A percentile compares a stretch with the other conserved stretches of the same genome.
Evolutionary conservation across 1,284 basidiomycete species (phyloP).

Genomic region (Heterobasidion irregulare): DNA sequence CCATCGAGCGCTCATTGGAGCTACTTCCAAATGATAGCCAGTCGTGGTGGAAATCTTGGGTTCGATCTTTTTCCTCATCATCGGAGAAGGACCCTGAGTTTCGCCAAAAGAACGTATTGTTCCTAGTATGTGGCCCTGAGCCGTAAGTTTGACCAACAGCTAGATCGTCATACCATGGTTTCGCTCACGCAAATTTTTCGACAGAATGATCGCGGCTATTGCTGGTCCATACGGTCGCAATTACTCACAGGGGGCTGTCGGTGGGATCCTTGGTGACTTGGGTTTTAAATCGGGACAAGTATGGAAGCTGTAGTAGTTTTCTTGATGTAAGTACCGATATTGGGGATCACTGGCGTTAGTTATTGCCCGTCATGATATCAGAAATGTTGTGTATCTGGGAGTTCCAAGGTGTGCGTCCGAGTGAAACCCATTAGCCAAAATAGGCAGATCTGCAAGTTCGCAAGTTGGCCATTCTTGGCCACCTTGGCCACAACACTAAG

Average conservation of each 20-base stretch:
- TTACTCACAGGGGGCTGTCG: slow-evolving; percentile 64
- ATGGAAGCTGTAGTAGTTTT: slow-evolving; percentile 34
- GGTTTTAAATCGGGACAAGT: slow-evolving; percentile 58
- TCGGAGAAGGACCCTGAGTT: slow-evolving; percentile 3
- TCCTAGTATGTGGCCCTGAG: slow-evolving; percentile 75
- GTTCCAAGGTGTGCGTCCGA: too few relatives aligned
- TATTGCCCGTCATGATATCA: too few relatives aligned
- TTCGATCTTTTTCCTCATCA: not conserved
- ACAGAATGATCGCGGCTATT: slow-evolving; percentile 66
- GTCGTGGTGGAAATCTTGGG: slow-evolving; percentile 5
- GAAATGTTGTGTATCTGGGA: too few relatives aligned
- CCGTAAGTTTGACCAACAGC: slow-evolving; percentile 37
- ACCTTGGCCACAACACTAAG: too few relatives aligned
- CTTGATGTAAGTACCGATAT: not conserved
- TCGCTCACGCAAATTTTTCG: not conserved
- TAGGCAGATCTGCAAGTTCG: not conserved
- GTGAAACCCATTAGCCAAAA: not conserved
- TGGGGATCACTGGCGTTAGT: not conserved
- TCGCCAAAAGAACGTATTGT: slow-evolving; percentile 34
- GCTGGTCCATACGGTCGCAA: slow-evolving; percentile 73
- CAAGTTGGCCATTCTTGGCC: not conserved
- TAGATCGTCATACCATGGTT: not conserved
- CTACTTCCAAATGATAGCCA: not conserved
- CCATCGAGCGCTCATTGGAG: slow-evolving; percentile 26
- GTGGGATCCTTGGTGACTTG: slow-evolving; percentile 58